phyloP scores from a whole-genome alignment of 164 flowering plant genomes.

The Tinospora cordifolia region DNA sequence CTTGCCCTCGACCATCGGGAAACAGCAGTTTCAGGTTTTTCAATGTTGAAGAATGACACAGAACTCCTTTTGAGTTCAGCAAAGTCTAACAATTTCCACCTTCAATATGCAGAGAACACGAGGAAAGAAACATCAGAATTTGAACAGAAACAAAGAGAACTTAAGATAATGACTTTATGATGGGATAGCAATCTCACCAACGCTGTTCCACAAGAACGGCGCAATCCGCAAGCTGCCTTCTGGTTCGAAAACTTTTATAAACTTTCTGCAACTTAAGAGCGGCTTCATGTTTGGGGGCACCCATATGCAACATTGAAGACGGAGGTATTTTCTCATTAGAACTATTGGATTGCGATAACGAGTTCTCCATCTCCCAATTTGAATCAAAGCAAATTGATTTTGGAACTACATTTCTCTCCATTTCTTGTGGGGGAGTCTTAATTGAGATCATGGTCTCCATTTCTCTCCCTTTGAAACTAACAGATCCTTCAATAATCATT shows the following conservation, averaged over 20 bases:
- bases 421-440: conserved; percentile 18
- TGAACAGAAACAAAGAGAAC: neutral
- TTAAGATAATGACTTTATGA: neutral
- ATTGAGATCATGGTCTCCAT: conserved; percentile 36
- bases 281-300: conserved; percentile 57
- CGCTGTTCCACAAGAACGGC: conserved; percentile 84
- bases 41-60: conserved; percentile 74
- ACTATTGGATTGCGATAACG: conserved; percentile 14
- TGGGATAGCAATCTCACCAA: conserved; percentile 39
- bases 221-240: conserved; percentile 89
- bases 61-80: conserved; percentile 83
- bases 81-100: conserved; percentile 59
- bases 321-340: conserved; percentile 10
- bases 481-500: conserved; percentile 36
- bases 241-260: conserved; percentile 83
- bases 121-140: neutral
- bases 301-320: conserved; percentile 22
- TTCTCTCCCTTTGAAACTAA: conserved; percentile 41
- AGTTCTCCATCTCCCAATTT: conserved; percentile 12
- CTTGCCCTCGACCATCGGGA: conserved; percentile 91
- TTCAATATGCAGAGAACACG: conserved; percentile 10
- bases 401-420: conserved; percentile 12
- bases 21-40: conserved; percentile 65
- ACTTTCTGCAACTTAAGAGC: conserved; percentile 89
- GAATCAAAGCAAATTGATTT: conserved; percentile 12